Base-by-base conservation (phyloP, 176 grass and related monocot species). In the Aegilops tauschii region DNA sequence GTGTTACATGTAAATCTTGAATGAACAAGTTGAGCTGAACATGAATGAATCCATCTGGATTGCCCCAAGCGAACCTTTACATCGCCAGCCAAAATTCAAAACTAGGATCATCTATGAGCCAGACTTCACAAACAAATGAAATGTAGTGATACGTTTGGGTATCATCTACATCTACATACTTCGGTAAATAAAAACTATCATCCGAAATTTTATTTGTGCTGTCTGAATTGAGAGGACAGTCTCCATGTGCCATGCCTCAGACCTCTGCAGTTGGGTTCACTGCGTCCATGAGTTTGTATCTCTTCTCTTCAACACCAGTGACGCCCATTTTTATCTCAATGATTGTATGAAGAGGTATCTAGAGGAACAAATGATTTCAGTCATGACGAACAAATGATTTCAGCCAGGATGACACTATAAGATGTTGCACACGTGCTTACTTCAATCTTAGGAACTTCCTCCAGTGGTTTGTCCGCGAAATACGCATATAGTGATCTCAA, bases 251-350 rank as follows among this genome's bases (percentile, higher is more conserved):
- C 63, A 75, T 88, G 65, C 63, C 37, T 81, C 85, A 84, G 47
- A 84, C 47, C 47, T 69, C 90, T 3, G 49, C 79, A n/a, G 91
- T 88, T 49, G 84, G 71, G 73, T 91, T 77, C 44, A 92, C 40
- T 61, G 84, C 90, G 67, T 92, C 96, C 93, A 98, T 98, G 73
- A 98, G 96, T 77, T 95, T 98, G 92, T 98, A 98, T 83, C 90
- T 88, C 89, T 95, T 98, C 90, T 98, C 96, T 92, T 98, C 93
- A 84, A 98, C 92, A 67, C 96, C 96, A 50, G 92, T 90, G 54
- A 98, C 93, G 66, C 96, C 96, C 96, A 98, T 98, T 75, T 98
- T 93, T 95, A 98, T 98, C 86, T 95, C 96, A 80, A 98, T 95
- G 76, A 98, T 95, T 61, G 96, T 98, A 86, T 98, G 96, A 32